phyloP scores from a whole-genome alignment of 2,329 filamentous ascomycete genomes.

The Leptographium wingfieldii region DNA sequence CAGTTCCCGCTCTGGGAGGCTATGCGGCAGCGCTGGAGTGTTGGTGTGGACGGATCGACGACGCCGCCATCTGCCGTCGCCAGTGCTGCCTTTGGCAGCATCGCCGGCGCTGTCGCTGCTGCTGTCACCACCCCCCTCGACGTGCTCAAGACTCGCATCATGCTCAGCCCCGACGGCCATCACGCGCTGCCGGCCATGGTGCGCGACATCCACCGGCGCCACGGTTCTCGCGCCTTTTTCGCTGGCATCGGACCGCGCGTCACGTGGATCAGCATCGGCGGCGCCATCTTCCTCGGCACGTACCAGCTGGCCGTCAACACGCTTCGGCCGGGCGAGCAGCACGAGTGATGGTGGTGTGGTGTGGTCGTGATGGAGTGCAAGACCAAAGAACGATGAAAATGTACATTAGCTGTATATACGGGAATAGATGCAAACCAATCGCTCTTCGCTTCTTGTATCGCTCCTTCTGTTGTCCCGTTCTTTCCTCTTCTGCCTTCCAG shows the following conservation, averaged over 20 bases:
- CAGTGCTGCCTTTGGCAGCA: conserved; percentile 72
- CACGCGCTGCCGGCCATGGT: conserved; percentile 44
- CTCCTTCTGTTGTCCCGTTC: background rate
- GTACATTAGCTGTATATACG: background rate
- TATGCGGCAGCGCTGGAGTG: conserved; percentile 57
- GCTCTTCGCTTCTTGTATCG: background rate
- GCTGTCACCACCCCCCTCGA: conserved; percentile 86
- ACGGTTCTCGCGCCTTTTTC: conserved; percentile 59
- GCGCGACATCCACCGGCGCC: conserved; percentile 47
- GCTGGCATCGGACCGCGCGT: conserved; percentile 69
- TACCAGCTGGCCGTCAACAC: conserved; percentile 78
- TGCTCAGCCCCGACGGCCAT: conserved; percentile 65
- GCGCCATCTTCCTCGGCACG: conserved; percentile 85
- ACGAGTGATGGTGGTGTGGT: conserved; percentile 9
- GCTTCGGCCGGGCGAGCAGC: conserved; percentile 19
- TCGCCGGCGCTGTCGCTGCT: conserved; percentile 75
- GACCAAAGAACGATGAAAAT: background rate
- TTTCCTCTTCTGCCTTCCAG: background rate
- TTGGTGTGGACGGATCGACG: conserved; percentile 7
- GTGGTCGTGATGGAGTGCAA: background rate
- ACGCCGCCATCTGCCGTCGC: conserved; percentile 46
- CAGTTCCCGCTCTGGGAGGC: conserved; percentile 97
- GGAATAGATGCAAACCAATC: background rate
- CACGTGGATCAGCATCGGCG: conserved; percentile 89
- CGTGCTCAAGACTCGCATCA: conserved; percentile 92